These are phyloP conservation scores for Phytopythium kandeliae DNA, from an alignment of 352 stramenopile species.

Conservation along the genomic window DNA sequence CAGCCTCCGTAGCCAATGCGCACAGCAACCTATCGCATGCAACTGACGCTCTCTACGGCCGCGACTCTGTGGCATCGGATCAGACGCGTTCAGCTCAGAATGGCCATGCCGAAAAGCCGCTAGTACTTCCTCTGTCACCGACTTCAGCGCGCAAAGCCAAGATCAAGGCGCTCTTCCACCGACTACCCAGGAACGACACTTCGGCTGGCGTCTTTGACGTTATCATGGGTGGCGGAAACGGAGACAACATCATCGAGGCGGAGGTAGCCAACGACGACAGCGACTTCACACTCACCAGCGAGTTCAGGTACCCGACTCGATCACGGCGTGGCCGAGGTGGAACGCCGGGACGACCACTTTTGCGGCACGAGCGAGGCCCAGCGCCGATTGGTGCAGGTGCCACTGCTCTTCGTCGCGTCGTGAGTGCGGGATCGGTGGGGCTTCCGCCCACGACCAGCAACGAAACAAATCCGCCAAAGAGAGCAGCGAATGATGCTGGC, in stretches of 20 bases:
- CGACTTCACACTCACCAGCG: conserved; percentile 22
- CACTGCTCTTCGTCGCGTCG: conserved; percentile 1
- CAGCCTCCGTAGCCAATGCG: neutral
- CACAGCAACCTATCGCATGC: conserved; percentile 4
- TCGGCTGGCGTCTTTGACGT: conserved; percentile 18
- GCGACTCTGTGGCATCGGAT: neutral
- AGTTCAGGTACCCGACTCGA: conserved; percentile 21
- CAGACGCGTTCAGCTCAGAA: neutral
- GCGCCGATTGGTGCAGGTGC: neutral
- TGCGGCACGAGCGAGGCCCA: neutral
- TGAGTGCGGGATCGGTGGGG: neutral
- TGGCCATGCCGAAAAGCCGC: neutral
- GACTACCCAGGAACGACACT: conserved; percentile 5
- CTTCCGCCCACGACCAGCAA: neutral
- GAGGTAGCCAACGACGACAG: conserved; percentile 18
- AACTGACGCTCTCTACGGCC: conserved; percentile 17
- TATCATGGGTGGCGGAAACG: conserved; percentile 22
- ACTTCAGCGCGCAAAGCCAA: conserved; percentile 9
- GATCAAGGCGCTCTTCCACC: conserved; percentile 17
- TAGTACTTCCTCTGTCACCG: conserved; percentile 3
- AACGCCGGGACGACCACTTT: conserved; percentile 4
- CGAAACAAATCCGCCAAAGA: neutral
- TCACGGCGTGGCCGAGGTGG: conserved; percentile 7
- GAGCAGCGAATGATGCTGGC: neutral
- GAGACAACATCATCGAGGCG: conserved; percentile 29